Percentiles rank a stretch among this genome's conserved stretches.
phyloP scores from a whole-genome alignment of 2,329 filamentous ascomycete species.

The Fusarium bulbicola region DNA sequence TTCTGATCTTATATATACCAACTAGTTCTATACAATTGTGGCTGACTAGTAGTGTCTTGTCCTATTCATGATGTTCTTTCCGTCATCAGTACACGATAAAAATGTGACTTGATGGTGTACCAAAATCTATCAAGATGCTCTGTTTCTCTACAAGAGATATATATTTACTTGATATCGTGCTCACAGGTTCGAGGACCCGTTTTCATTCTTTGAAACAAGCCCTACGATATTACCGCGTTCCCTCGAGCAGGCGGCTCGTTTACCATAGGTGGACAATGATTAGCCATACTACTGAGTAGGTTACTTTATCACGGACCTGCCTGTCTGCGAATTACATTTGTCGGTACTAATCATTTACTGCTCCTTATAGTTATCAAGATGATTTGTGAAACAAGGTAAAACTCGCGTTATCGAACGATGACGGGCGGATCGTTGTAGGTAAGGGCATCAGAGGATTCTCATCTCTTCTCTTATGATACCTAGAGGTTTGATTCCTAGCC shows the following conservation, averaged over 20 bases:
- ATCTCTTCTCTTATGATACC: not conserved
- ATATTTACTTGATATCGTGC: not conserved
- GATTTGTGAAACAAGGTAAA: not conserved
- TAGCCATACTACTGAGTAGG: not conserved
- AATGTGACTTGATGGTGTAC: not conserved
- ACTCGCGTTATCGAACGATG: not conserved
- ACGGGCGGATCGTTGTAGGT: not conserved
- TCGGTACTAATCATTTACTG: not conserved
- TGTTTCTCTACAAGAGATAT: not conserved
- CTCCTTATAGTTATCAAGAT: no score
- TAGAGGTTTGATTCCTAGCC: not conserved
- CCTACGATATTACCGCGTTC: not conserved
- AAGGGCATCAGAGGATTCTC: not conserved
- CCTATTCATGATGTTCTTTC: not conserved
- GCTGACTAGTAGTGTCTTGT: not conserved
- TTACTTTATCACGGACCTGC: not conserved
- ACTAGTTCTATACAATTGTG: not conserved
- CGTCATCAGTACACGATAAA: not conserved
- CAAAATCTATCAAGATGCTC: not conserved
- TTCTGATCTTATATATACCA: slow-evolving; percentile 3
- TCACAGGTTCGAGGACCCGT: not conserved
- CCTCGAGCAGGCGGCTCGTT: not conserved
- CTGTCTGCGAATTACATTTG: not conserved
- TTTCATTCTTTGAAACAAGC: not conserved
- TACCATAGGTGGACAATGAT: not conserved